phyloP scores from a whole-genome alignment of 2,329 filamentous ascomycete species.

The Metarhizium anisopliae region DNA sequence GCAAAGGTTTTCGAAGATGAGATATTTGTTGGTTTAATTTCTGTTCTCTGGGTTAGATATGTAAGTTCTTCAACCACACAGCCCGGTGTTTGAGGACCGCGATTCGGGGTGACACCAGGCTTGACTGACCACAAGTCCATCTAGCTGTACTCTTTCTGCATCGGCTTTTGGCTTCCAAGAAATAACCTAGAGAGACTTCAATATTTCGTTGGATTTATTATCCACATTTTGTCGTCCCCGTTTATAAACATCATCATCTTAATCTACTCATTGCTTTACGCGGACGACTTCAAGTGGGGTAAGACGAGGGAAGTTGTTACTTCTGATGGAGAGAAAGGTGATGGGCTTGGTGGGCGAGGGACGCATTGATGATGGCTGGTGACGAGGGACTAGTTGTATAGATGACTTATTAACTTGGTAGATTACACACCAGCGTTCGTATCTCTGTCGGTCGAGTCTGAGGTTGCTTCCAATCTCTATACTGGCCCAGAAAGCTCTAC shows the following conservation, averaged over 20 bases:
- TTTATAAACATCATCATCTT: constrained; percentile 35
- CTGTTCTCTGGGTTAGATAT: constrained; percentile 27
- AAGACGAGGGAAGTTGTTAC: constrained; percentile 31
- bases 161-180: constrained; percentile 31
- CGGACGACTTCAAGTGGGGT: constrained; percentile 38
- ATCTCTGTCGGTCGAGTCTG: too few species aligned
- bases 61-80: constrained; percentile 17
- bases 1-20: constrained; percentile 23
- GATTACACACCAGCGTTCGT: too few species aligned
- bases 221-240: constrained; percentile 28
- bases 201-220: constrained; percentile 28
- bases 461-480: too few species aligned
- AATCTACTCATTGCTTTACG: constrained; percentile 30
- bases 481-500: too few species aligned
- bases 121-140: neutral
- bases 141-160: constrained; percentile 31
- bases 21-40: constrained; percentile 28
- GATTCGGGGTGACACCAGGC: neutral
- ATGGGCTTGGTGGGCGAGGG: neutral
- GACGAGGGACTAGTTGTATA: too few species aligned
- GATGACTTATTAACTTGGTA: too few species aligned
- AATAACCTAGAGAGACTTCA: constrained; percentile 28
- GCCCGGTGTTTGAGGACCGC: neutral
- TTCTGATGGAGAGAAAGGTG: constrained; percentile 15
- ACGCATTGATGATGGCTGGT: neutral